Evolutionary conservation across 345 rosid species (phyloP), one percentile per base, ranked within the genome.

Genomic region (Eucalyptus virginea): DNA sequence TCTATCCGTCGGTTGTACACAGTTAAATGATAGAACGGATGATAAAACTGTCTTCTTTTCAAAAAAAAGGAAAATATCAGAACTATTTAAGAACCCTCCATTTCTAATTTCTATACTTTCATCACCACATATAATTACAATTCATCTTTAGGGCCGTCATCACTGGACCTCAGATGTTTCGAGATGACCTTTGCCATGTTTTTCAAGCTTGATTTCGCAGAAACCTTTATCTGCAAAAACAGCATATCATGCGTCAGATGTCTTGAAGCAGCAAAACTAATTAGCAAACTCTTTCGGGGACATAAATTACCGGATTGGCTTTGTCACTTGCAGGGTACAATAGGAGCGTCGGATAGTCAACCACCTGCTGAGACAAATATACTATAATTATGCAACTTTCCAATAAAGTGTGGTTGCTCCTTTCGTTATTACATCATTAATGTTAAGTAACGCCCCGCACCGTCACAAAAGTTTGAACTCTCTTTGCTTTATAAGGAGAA

Each of bases 311-410:
- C 93, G 97, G 97, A 62, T 92, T 96, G 85, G 93, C 90, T 90
- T 96, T 97, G 89, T 95, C 94, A 50, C 90, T 92, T 0, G 93
- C 93, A 12, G 95, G 94, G 93, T 95, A 96, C 80, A 96, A 92
- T 30, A 96, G 90, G 88, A 96, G 94, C 7, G 95, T 88, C 1
- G 98, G 99, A 90, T 94, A 97, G 90, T 96, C 97, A 80, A 92
- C 91, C 40, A 93, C 94, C 99, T 97, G 95, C 85, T 45, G 88
- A 60, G 23, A 86, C 87, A 87, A 86, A 77, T 40, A 37, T 1
- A 86, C 51, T 4, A 42, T 37, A 60, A 51, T 45, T 18, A 67
- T n/a, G 44, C 40, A 40, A 26, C 45, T 50, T 58, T 23, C 49
- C 52, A 88, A 3, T 11, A 28, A 87, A 60, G 12, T 45, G 56